Conservation (phyloP, 1,139 yeast genomes). For the Yamadazyma dendronema region DNA sequence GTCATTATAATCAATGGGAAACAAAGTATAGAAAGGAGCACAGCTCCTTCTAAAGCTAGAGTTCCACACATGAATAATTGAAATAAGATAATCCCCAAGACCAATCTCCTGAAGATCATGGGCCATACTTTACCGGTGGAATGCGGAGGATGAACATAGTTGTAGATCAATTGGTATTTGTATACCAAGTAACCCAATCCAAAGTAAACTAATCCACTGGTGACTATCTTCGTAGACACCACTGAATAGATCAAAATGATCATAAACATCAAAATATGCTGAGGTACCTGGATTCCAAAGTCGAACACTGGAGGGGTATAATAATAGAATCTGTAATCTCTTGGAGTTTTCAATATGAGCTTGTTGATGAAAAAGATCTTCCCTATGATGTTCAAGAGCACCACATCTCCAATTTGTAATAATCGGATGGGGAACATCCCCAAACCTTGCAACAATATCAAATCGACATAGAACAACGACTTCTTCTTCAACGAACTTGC, state of each 20-base stretch:
- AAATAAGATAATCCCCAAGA: constrained; percentile 57
- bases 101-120: constrained; percentile 59
- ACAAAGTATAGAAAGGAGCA: constrained; percentile 48
- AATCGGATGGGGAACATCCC: constrained; percentile 77
- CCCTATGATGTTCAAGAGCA: constrained; percentile 54
- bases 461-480: constrained; percentile 72
- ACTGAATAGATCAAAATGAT: constrained; percentile 65
- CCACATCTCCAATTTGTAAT: constrained; percentile 51
- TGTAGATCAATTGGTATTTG: constrained; percentile 63
- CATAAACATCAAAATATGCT: constrained; percentile 60
- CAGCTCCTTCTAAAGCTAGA: constrained; percentile 61
- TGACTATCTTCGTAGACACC: constrained; percentile 62
- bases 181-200: constrained; percentile 61
- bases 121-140: constrained; percentile 76
- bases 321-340: constrained; percentile 60
- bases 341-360: constrained; percentile 50
- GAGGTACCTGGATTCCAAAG: constrained; percentile 65
- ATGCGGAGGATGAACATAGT: constrained; percentile 70
- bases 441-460: constrained; percentile 67
- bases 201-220: constrained; percentile 62
- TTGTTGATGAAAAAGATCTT: constrained; percentile 52
- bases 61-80: constrained; percentile 72
- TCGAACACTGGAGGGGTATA: constrained; percentile 67
- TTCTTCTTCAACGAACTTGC: constrained; percentile 70
- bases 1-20: constrained; percentile 55